A percentile compares a stretch with the other conserved stretches of the same genome.
Evolutionary conservation across 768 basidiomycete species (phyloP).

Genomic region (Leccinellum albellum): DNA sequence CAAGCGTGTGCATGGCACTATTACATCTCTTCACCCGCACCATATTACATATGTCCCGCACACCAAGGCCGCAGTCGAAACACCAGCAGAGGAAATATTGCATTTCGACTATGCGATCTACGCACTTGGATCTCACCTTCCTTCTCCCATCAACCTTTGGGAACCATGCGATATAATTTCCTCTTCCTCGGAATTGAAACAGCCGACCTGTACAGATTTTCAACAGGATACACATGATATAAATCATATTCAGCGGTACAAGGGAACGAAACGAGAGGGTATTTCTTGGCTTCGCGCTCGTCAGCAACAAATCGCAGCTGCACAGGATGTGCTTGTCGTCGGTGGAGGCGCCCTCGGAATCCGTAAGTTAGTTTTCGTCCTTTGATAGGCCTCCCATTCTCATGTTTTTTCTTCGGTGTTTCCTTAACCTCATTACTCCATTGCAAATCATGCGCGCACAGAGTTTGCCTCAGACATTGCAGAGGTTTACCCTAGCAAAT

Average conservation of each 20-base stretch:
- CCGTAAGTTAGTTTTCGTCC: slow-evolving; percentile 39
- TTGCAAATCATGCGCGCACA: slow-evolving; percentile 17
- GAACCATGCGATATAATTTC: slow-evolving; percentile 10
- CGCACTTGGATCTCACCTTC: slow-evolving; percentile 57
- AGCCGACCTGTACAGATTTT: neutral
- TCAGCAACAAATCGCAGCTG: slow-evolving; percentile 45
- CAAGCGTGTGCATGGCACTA: slow-evolving; percentile 43
- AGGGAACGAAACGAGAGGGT: slow-evolving; percentile 46
- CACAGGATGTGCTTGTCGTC: slow-evolving; percentile 55
- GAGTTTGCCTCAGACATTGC: slow-evolving; percentile 66
- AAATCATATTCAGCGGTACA: slow-evolving; percentile 19
- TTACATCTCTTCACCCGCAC: slow-evolving; percentile 38
- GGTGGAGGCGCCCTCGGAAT: slow-evolving; percentile 75
- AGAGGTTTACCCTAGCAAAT: slow-evolving; percentile 47
- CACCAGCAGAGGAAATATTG: slow-evolving; percentile 24
- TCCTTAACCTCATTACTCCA: neutral
- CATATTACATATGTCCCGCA: slow-evolving; percentile 31
- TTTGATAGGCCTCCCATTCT: neutral
- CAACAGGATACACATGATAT: neutral
- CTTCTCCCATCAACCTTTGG: slow-evolving; percentile 56
- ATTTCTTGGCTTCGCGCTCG: slow-evolving; percentile 49
- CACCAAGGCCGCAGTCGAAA: neutral
- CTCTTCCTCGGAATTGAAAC: neutral
- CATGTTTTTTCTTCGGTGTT: neutral
- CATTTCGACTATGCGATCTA: slow-evolving; percentile 57